Evolutionary conservation across 2,329 filamentous ascomycete genomes (phyloP), one percentile per base, ranked within the genome.

Genomic region (Fonsecaea erecta): DNA sequence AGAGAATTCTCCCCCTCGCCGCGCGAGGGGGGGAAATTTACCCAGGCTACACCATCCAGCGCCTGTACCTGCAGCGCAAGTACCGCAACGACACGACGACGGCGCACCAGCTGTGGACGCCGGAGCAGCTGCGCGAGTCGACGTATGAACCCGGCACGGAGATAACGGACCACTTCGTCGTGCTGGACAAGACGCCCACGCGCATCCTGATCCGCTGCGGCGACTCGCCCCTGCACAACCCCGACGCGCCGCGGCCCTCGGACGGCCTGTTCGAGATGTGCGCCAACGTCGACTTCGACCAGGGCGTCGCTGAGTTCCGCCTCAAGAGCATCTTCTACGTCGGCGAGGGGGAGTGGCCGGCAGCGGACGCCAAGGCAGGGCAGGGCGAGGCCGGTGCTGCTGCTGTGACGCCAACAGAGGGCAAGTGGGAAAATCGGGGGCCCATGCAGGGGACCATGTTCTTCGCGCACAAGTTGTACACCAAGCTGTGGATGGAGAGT

Each of bases 81-180:
- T 71, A 71, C 63, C 68, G 67, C 46, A 70, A 70, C 52, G 60
- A 64, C 24, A 70, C 68, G 8, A 67, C 65, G 18, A 70, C 65
- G 8, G 79, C 82, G 1, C 72, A 79, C 53, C 86, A 90, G 68
- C 82, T 91, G 1, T 91, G 89, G 87, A 81, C 83, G 1, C 78
- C 75, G 2, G 76, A 82, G 11, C 81, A 88, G 58, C 82, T 91
- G 1, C 74, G 80, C 5, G 71, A 76, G n/a, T 86, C 81, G 63
- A 80, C 70, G 9, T 91, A 91, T 73, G 83, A 87, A 21, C 80
- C 83, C 43, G 88, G 88, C 35, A 89, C 88, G 0, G 74, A 81
- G 46, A 84, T 91, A 63, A 89, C 86, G 2, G 88, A 91, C 73
- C 89, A 91, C 75, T 91, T 91, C 73, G 87, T 91, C 74, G 88